Evolutionary conservation across 257 asterid genomes (phyloP).

Genomic region (Lithospermum erythrorhizon): DNA sequence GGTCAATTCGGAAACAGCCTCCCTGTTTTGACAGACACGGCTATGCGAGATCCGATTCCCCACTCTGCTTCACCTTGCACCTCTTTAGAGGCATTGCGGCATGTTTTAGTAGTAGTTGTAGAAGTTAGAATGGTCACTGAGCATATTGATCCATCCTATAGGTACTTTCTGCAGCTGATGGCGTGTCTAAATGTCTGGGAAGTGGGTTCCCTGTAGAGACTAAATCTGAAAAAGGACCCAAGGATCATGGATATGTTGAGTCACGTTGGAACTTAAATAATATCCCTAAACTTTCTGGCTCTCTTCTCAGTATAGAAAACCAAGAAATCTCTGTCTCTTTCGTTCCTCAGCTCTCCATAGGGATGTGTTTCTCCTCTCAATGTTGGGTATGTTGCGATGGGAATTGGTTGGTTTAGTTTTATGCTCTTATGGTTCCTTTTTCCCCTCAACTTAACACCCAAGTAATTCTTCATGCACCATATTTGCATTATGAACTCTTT

Average conservation of each 20-base stretch:
- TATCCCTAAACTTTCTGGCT: slow-evolving; percentile 46
- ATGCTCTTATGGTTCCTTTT: too few relatives aligned
- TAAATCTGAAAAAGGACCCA: slow-evolving; percentile 17
- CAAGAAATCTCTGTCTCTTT: slow-evolving; percentile 24
- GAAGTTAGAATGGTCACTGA: slow-evolving; percentile 13
- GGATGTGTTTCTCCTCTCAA: slow-evolving; percentile 79
- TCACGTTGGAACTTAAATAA: slow-evolving; percentile 86
- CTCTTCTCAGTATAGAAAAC: slow-evolving; percentile 63
- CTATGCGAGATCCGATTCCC: too few relatives aligned
- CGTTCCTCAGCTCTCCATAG: slow-evolving; percentile 46
- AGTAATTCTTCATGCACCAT: slow-evolving; percentile 1
- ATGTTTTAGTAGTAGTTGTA: too few relatives aligned
- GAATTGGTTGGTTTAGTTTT: neutral
- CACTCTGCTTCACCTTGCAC: too few relatives aligned
- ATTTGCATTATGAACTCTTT: slow-evolving; percentile 1
- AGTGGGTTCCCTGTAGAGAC: slow-evolving; percentile 46
- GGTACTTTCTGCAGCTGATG: slow-evolving; percentile 54
- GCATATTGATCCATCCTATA: slow-evolving; percentile 21
- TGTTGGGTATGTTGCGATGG: slow-evolving; percentile 55
- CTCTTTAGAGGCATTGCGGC: too few relatives aligned
- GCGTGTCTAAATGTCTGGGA: slow-evolving; percentile 22
- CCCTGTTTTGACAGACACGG: too few relatives aligned
- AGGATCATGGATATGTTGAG: slow-evolving; percentile 26
- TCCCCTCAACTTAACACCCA: neutral
- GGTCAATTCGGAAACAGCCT: neutral